Percentiles rank a stretch among this genome's conserved stretches.
These are phyloP conservation scores for Populus nigra DNA, from an alignment of 345 rosid genomes.

Conservation along the genomic window DNA sequence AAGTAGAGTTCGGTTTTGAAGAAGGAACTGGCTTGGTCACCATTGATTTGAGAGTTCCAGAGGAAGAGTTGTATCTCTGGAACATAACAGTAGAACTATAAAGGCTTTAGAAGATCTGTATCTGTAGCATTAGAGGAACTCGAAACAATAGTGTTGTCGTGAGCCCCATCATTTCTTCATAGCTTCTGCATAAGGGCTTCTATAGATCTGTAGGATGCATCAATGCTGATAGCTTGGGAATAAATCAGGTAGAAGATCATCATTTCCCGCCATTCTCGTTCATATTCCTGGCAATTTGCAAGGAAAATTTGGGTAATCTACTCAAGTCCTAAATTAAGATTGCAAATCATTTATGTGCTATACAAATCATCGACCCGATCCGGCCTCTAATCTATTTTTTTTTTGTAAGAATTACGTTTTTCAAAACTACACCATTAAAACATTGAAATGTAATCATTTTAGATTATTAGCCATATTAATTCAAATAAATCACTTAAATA, in stretches of 20 bases:
- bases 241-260: not conserved
- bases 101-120: not conserved
- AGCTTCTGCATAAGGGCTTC: not conserved
- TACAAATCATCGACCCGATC: too few relatives aligned
- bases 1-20: conserved; percentile 36
- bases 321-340: too few relatives aligned
- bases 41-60: conserved; percentile 38
- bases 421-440: too few relatives aligned
- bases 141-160: too few relatives aligned
- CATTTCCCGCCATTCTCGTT: not conserved
- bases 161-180: not conserved
- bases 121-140: not conserved
- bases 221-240: not conserved
- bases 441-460: too few relatives aligned
- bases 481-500: too few relatives aligned
- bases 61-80: conserved; percentile 54
- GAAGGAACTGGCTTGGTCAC: conserved; percentile 43
- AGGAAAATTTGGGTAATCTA: not conserved
- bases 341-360: too few relatives aligned
- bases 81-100: conserved; percentile 24
- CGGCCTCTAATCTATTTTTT: too few relatives aligned
- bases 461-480: too few relatives aligned
- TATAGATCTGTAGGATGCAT: not conserved
- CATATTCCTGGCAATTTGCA: not conserved
- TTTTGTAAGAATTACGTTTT: too few relatives aligned